Percentiles rank a stretch among this genome's conserved stretches.
Conservation (phyloP, 2,329 filamentous ascomycete genomes). For the Cladosporium sp. region DNA sequence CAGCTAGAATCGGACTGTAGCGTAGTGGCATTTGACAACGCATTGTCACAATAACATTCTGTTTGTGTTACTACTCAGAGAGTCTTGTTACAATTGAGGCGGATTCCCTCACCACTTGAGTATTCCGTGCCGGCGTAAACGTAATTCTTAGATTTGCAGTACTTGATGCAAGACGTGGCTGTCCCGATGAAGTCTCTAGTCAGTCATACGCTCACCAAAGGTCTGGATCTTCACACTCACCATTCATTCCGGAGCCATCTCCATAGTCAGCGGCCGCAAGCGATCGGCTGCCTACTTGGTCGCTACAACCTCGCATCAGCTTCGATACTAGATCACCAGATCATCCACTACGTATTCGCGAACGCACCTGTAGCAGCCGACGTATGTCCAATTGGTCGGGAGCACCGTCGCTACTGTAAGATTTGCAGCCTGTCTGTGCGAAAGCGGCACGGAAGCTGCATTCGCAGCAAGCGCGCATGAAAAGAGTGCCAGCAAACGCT, state of each 20-base stretch:
- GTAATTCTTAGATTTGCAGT: conserved; percentile 25
- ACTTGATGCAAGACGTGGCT: conserved; percentile 25
- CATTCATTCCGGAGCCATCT: conserved; percentile 25
- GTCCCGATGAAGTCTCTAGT: not conserved
- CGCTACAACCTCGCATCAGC: conserved; percentile 19
- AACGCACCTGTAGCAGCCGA: conserved; percentile 28
- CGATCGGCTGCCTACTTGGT: conserved; percentile 22
- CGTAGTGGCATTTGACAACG: conserved; percentile 24
- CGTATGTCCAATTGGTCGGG: conserved; percentile 27
- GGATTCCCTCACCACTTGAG: conserved; percentile 2
- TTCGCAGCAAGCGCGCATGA: not conserved
- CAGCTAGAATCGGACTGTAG: conserved; percentile 28
- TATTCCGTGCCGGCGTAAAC: conserved; percentile 32
- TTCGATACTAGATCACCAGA: not conserved
- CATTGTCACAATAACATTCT: conserved; percentile 30
- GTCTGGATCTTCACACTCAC: not conserved
- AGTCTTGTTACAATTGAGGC: not conserved
- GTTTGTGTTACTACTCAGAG: not conserved
- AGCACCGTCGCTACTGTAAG: conserved; percentile 12
- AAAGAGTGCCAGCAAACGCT: not conserved
- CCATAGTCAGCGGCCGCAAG: conserved; percentile 20
- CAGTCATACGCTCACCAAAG: not conserved
- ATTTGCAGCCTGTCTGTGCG: conserved; percentile 8
- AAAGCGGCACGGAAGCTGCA: not conserved
- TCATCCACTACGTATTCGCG: not conserved